A percentile compares a stretch with the other conserved stretches of the same genome.
Conservation (phyloP, 2,329 filamentous ascomycete species). For the Pyrenophora graminea region DNA sequence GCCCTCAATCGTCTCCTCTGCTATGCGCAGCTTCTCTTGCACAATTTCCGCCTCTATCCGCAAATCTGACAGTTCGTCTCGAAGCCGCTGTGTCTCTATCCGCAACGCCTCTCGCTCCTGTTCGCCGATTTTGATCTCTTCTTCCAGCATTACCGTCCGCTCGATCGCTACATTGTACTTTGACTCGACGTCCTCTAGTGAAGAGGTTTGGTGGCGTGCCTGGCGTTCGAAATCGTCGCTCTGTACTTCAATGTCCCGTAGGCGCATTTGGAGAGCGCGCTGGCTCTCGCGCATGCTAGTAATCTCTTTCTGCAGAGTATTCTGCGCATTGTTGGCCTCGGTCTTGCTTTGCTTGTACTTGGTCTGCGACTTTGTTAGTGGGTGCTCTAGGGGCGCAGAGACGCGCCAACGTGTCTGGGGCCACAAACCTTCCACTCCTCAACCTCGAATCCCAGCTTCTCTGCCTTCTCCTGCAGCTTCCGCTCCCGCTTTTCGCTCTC, state of each 20-base stretch:
- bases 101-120: conserved; percentile 87
- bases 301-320: conserved; percentile 89
- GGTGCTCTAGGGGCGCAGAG: not conserved
- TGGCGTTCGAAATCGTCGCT: conserved; percentile 99
- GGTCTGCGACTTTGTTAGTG: conserved; percentile 58
- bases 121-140: conserved; percentile 88
- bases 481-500: conserved; percentile 92
- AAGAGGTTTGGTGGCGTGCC: conserved; percentile 92
- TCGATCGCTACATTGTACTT: conserved; percentile 97
- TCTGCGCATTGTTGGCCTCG: conserved; percentile 84
- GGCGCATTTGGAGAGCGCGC: conserved; percentile 76
- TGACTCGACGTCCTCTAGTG: conserved; percentile 92
- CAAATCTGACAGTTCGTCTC: conserved; percentile 88
- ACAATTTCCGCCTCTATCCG: conserved; percentile 95
- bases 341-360: conserved; percentile 96
- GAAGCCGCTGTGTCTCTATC: conserved; percentile 86
- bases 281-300: conserved; percentile 85
- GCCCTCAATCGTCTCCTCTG: conserved; percentile 57
- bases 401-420: not conserved
- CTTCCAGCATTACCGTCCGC: conserved; percentile 87
- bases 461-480: conserved; percentile 81
- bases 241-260: conserved; percentile 94
- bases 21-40: conserved; percentile 86
- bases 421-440: conserved; percentile 93
- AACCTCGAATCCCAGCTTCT: conserved; percentile 82